These are phyloP conservation scores for Tubosaeta sp. DNA, from an alignment of 768 basidiomycete genomes.

Conservation along the genomic window DNA sequence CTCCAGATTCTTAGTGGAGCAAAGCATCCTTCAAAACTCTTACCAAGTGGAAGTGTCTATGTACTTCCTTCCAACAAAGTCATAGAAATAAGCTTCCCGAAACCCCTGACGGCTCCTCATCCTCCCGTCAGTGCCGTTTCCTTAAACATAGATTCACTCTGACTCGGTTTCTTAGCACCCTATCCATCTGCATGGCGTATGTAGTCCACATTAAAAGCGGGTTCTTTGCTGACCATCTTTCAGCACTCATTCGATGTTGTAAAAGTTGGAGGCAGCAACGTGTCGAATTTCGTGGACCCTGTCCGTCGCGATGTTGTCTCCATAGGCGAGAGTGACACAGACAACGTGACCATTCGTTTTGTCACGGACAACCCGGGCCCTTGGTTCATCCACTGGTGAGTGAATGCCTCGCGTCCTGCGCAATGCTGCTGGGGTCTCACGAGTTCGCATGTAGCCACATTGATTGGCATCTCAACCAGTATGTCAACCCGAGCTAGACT, in stretches of 20 bases:
- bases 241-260: slow-evolving; percentile 33
- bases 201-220: slow-evolving; percentile 3
- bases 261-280: slow-evolving; percentile 20
- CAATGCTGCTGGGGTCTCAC: not conserved
- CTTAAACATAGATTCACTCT: not conserved
- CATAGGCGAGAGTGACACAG: slow-evolving; percentile 19
- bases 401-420: not conserved
- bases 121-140: slow-evolving; percentile 21
- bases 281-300: slow-evolving; percentile 31
- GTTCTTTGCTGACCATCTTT: not conserved
- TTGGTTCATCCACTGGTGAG: slow-evolving; percentile 42
- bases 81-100: slow-evolving; percentile 43
- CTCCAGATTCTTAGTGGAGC: slow-evolving; percentile 53
- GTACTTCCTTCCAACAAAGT: slow-evolving; percentile 37
- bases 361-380: slow-evolving; percentile 62
- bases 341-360: slow-evolving; percentile 55
- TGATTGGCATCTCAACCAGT: slow-evolving; percentile 6
- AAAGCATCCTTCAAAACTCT: slow-evolving; percentile 38
- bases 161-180: slow-evolving; percentile 22
- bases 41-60: slow-evolving; percentile 46
- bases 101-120: slow-evolving; percentile 13
- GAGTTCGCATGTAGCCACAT: slow-evolving; percentile 1
- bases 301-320: slow-evolving; percentile 25
- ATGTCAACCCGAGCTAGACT: not conserved
- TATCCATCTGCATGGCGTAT: slow-evolving; percentile 34